Base-by-base conservation (phyloP, 164 flowering plant genomes). In the Cinnamomum chago region DNA sequence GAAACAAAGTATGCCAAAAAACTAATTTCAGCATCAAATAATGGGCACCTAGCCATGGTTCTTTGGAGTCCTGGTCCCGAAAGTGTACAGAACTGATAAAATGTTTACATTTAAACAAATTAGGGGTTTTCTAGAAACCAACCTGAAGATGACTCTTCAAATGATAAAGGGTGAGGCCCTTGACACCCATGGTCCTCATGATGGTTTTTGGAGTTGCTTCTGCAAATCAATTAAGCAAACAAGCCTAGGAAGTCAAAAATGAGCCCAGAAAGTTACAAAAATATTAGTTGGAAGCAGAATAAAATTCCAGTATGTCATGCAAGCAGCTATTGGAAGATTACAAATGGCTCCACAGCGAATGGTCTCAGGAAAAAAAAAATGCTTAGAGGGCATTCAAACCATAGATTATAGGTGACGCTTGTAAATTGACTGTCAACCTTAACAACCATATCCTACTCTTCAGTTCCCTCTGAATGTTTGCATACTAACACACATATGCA, bases 71-170 rank as follows among this genome's bases (percentile, higher is more conserved):
- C 13, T 17, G 67, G 13, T 3, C 67, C 67, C 67, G 6, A 58
- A 1, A n/a, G 14, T 7, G n/a, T 64, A 22, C 4, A 24, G 33
- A 12, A 67, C 28, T 28, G 15, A 30, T 15, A 30, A 15, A 27
- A 7, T 14, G 15, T 23, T 64, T 25, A 64, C 24, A 14, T 30
- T 67, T 28, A 33, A 70, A 22, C 9, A 67, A 30, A 68, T 33
- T 12, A 35, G 22, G 25, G 12, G 22, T n/a, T 64, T 22, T 3
- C 18, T 64, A 70, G 72, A 79, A 66, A 62, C 84, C 70, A 72
- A 92, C 97, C 95, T 92, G 97, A 70, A 92, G 90, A 83, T 92
- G 97, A 23, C 95, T 90, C 82, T 92, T 92, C 79, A 92, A 83
- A 80, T 92, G 97, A 83, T 92, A 92, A 22, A 92, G 89, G 25